Base-by-base conservation (phyloP, 306 rosid genomes). In the Canavalia gladiata region DNA sequence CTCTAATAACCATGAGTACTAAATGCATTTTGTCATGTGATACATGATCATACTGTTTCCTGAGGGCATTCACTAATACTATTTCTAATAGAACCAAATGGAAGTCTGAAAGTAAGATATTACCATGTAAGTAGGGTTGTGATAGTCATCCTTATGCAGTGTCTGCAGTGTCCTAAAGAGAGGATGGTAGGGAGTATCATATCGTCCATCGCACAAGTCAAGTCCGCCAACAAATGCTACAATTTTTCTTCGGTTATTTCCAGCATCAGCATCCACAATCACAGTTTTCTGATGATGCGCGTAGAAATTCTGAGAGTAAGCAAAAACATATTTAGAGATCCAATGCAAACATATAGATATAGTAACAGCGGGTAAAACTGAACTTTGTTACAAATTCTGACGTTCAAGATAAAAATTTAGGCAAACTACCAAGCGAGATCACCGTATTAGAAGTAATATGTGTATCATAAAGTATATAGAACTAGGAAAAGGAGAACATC, bases 261-360 rank as follows among this genome's bases (percentile, higher is more conserved):
- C 99, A 79, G 98, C 94, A 77, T 90, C 97, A 81, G 97, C 92
- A 78, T 95, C 99, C 75, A 93, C 98, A 64, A 93, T 92, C 33
- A 95, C 93, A 39, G 96, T 95, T 89, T 95, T 95, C 89, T 95
- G 99, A 90, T 93, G 99, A 89, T 95, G 99, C 4, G 99, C 93
- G 84, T 95, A 95, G 79, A 74, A 81, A 57, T 39, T 34, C 30
- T 7, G 72, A 25, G 33, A 50, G 39, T 30, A 39, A 57, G 58
- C 10, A 28, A 50, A 49, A 49, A 55, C 41, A 68, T 52, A 82
- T 3, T 2, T 62, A 49, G 34, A 55, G 76, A 60, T 47, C 52
- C 59, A 78, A 65, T 28, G 60, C 6, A 28, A 43, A 55, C 2
- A 78, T 5, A 63, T 65, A 77, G 25, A 58, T 49, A 33, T 39